Conservation (phyloP, 768 basidiomycete species). For the Boletus fagicola region DNA sequence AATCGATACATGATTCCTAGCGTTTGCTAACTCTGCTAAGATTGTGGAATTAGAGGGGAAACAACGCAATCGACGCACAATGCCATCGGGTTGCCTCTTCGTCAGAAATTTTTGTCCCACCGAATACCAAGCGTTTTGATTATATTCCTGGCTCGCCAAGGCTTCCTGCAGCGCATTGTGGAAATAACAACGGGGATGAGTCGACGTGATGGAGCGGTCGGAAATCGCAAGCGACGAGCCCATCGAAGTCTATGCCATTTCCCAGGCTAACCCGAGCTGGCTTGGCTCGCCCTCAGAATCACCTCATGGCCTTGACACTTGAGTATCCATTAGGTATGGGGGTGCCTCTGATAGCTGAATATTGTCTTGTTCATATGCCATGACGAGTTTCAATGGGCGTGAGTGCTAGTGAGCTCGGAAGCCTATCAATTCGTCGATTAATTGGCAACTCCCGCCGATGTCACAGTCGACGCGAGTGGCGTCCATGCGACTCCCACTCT, state of each 20-base stretch:
- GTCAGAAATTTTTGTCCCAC: neutral
- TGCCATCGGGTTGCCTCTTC: neutral
- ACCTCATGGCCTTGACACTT: neutral
- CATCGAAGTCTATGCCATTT: neutral
- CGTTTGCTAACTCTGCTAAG: no score
- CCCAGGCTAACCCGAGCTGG: conserved; percentile 23
- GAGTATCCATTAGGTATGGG: neutral
- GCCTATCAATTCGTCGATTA: no score
- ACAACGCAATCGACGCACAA: neutral
- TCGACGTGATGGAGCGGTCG: neutral
- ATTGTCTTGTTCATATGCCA: conserved; percentile 27
- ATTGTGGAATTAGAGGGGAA: conserved; percentile 23
- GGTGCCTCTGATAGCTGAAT: neutral
- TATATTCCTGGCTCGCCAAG: neutral
- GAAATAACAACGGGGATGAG: neutral
- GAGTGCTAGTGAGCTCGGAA: conserved; percentile 41
- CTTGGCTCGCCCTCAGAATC: neutral
- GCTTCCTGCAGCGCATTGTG: neutral
- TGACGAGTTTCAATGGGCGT: conserved; percentile 99
- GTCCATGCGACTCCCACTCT: conserved; percentile 23
- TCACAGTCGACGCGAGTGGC: conserved; percentile 70
- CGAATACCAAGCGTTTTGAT: neutral
- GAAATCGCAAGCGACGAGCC: neutral
- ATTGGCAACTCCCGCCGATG: conserved; percentile 73
- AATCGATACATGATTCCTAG: neutral